Evolutionary conservation across 768 basidiomycete genomes (phyloP).

Genomic region (Coprinellus aureogranulatus): DNA sequence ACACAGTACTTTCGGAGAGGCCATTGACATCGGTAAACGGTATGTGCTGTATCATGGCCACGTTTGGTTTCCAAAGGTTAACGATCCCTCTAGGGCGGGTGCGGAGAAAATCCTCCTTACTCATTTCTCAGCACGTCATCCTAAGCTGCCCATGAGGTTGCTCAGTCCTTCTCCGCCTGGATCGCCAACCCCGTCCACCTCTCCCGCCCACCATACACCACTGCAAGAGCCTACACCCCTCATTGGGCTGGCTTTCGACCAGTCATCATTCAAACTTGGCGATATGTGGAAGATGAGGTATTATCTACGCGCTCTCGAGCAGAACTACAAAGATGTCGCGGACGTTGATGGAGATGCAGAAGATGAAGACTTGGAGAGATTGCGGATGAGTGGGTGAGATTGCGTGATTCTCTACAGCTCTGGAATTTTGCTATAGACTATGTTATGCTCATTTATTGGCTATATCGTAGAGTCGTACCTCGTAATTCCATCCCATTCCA

Average conservation of each 20-base stretch:
- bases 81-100: slow-evolving; percentile 59
- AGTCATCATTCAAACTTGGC: slow-evolving; percentile 65
- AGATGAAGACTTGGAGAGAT: slow-evolving; percentile 16
- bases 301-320: slow-evolving; percentile 71
- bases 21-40: slow-evolving; percentile 73
- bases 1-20: slow-evolving; percentile 90
- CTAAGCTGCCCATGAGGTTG: slow-evolving; percentile 70
- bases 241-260: slow-evolving; percentile 81
- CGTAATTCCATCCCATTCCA: too few species aligned
- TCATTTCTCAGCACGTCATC: slow-evolving; percentile 93
- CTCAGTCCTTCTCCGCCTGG: slow-evolving; percentile 15
- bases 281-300: slow-evolving; percentile 85
- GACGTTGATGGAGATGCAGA: slow-evolving; percentile 47
- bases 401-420: background rate
- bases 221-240: slow-evolving; percentile 27
- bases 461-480: too few species aligned
- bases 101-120: slow-evolving; percentile 86
- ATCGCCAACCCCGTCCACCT: slow-evolving; percentile 16
- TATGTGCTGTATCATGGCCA: slow-evolving; percentile 38
- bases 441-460: too few species aligned
- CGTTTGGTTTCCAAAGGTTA: too few species aligned
- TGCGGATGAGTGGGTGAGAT: background rate
- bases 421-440: too few species aligned
- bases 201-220: background rate
- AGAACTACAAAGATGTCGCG: slow-evolving; percentile 51